Evolutionary conservation across 352 stramenopile species (phyloP).

Genomic region (Blastocystis sp.): DNA sequence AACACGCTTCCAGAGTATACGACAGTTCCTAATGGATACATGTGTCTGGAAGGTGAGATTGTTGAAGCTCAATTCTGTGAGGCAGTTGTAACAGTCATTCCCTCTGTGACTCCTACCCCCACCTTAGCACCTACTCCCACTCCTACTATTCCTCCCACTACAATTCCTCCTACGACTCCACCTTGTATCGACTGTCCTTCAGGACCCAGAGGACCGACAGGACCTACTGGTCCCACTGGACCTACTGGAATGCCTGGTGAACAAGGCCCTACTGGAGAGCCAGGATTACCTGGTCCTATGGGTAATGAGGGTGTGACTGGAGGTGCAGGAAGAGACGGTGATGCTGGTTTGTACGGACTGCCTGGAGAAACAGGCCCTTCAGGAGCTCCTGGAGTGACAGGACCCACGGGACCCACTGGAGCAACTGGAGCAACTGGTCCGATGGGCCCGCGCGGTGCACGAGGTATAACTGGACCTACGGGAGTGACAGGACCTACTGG

Average conservation of each 20-base stretch:
- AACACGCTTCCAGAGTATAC: conserved; percentile 17
- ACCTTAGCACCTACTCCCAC: not conserved
- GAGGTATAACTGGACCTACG: not conserved
- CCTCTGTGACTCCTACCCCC: not conserved
- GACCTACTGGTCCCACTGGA: conserved; percentile 46
- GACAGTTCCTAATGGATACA: not conserved
- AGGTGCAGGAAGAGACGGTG: not conserved
- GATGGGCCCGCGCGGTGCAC: not conserved
- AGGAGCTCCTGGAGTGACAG: conserved; percentile 23
- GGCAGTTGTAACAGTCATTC: not conserved
- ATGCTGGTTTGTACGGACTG: not conserved
- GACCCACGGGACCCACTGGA: conserved; percentile 22
- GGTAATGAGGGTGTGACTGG: not conserved
- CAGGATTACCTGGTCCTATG: not conserved
- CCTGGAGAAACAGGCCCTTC: not conserved
- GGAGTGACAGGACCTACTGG: not conserved
- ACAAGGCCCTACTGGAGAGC: conserved; percentile 2
- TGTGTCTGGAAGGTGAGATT: conserved; percentile 44
- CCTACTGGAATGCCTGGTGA: not conserved
- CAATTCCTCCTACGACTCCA: not conserved
- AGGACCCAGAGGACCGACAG: conserved; percentile 11
- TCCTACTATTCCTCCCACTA: not conserved
- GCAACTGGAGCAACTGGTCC: conserved; percentile 12
- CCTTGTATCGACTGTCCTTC: conserved; percentile 33
- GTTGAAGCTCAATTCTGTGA: conserved; percentile 40